Conservation (phyloP, 2,329 filamentous ascomycete genomes). For the Simplicillium aogashimaense region DNA sequence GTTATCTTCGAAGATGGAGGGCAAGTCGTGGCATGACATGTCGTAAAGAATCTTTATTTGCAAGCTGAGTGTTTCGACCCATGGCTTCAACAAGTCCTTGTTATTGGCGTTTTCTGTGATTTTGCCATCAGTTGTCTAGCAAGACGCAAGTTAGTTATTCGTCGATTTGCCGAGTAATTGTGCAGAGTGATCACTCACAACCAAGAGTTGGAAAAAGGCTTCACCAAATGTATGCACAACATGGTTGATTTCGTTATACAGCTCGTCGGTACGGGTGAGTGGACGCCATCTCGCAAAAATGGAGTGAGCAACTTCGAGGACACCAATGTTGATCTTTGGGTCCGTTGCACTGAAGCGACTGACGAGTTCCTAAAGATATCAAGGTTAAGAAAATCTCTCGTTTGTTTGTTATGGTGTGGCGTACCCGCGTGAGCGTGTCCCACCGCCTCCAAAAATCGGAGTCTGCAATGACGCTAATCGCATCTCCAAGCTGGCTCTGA, state of each 20-base stretch:
- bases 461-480: conserved; percentile 94
- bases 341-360: conserved; percentile 75
- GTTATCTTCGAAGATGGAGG: conserved; percentile 88
- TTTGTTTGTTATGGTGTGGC: conserved; percentile 11
- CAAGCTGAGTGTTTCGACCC: conserved; percentile 79
- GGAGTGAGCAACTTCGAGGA: conserved; percentile 93
- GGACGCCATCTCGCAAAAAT: conserved; percentile 96
- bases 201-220: conserved; percentile 73
- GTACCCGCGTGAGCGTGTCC: conserved; percentile 84
- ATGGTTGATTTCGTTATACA: conserved; percentile 95
- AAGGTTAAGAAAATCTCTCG: not conserved
- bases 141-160: conserved; percentile 9
- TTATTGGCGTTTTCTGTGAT: conserved; percentile 70
- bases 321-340: conserved; percentile 79
- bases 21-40: conserved; percentile 92
- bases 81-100: conserved; percentile 61
- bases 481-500: conserved; percentile 89
- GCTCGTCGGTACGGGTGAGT: conserved; percentile 81
- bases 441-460: conserved; percentile 95
- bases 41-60: conserved; percentile 91
- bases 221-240: conserved; percentile 77
- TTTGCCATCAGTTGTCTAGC: conserved; percentile 54
- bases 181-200: conserved; percentile 34
- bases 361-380: conserved; percentile 62
- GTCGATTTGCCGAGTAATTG: not conserved